A percentile compares a stretch with the other conserved stretches of the same genome.
These are phyloP conservation scores for Hyaloscypha hepaticicola DNA, from an alignment of 495 filamentous ascomycete genomes.

Conservation along the genomic window DNA sequence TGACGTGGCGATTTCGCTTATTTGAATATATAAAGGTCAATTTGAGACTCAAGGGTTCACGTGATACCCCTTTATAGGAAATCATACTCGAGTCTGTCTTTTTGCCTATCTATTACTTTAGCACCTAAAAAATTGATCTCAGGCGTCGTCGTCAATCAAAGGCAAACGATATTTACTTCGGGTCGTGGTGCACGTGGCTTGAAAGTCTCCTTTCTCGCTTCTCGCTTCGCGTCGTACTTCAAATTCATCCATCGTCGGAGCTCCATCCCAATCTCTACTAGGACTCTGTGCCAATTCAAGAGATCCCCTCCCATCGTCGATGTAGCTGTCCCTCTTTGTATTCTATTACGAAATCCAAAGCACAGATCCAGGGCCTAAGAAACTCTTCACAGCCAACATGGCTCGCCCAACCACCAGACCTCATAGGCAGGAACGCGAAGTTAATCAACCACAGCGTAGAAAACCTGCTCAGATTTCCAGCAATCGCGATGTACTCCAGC, in stretches of 20 bases:
- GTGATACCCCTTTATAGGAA: too few relatives aligned
- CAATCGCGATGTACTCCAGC: background rate
- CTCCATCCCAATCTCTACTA: background rate
- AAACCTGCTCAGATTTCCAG: background rate
- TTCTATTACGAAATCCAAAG: background rate
- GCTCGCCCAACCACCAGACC: background rate
- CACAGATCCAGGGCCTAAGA: background rate
- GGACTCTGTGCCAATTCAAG: background rate
- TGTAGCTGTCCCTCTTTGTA: background rate
- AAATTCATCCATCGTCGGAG: too few relatives aligned
- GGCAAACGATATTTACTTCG: too few relatives aligned
- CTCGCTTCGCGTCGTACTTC: background rate
- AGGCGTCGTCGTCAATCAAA: too few relatives aligned
- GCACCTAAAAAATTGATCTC: too few relatives aligned
- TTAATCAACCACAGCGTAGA: background rate
- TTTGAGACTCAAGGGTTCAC: too few relatives aligned
- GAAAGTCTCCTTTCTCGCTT: background rate
- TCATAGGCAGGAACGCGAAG: constrained; percentile 4
- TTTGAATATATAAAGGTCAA: too few relatives aligned
- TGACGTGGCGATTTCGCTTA: too few relatives aligned
- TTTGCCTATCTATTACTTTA: too few relatives aligned
- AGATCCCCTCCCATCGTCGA: background rate
- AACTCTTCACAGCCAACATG: background rate
- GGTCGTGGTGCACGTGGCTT: background rate
- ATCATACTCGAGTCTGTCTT: too few relatives aligned